These are phyloP conservation scores for Xylaria sp. DNA, from an alignment of 2,329 filamentous ascomycete species.

Conservation along the genomic window DNA sequence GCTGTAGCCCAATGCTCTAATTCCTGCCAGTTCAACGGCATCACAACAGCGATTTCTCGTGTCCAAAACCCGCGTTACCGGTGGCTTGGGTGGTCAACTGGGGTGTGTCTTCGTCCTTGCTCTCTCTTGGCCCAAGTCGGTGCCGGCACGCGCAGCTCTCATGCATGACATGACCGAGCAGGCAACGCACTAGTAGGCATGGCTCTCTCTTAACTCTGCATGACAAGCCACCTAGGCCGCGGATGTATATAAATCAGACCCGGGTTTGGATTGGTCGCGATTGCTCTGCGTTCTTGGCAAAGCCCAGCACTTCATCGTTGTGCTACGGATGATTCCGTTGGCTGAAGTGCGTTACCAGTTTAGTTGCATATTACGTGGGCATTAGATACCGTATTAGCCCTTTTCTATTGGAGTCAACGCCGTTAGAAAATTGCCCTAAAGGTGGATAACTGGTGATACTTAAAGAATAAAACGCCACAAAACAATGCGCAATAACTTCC, in stretches of 20 bases:
- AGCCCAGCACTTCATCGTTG: neutral
- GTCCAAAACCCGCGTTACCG: neutral
- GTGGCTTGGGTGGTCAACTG: neutral
- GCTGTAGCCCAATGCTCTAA: neutral
- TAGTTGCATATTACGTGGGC: neutral
- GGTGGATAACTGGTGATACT: too few relatives aligned
- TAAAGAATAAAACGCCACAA: too few relatives aligned
- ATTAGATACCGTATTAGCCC: neutral
- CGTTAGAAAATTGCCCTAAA: too few relatives aligned
- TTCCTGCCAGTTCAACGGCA: neutral
- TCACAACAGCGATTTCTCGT: neutral
- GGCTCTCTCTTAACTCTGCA: neutral
- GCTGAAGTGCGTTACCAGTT: neutral
- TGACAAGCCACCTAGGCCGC: neutral
- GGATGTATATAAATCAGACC: neutral
- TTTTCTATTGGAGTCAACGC: too few relatives aligned
- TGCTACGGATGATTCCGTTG: slow-evolving; percentile 3
- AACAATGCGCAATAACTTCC: too few relatives aligned
- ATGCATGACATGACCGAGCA: slow-evolving; percentile 13
- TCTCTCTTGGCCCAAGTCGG: too few relatives aligned
- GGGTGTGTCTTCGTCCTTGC: neutral
- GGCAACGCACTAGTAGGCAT: neutral
- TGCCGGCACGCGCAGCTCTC: neutral
- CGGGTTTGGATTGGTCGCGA: neutral
- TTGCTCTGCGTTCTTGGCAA: neutral